phyloP scores from a whole-genome alignment of 345 rosid species.

The Pugionium dolabratum region DNA sequence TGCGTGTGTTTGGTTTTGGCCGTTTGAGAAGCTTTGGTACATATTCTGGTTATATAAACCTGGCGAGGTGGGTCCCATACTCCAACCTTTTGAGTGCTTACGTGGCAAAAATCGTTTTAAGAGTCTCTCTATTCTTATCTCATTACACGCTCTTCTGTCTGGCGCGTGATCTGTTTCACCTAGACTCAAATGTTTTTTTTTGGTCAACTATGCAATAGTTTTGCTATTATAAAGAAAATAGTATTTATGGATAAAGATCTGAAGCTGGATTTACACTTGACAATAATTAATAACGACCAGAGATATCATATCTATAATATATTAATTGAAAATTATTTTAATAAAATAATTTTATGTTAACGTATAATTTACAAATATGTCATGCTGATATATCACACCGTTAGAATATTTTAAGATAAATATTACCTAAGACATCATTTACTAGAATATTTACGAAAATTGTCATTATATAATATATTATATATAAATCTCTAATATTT shows the following conservation, averaged over 20 bases:
- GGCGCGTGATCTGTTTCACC: slow-evolving; percentile 13
- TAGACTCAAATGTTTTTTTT: too few species aligned
- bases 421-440: too few species aligned
- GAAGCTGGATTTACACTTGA: slow-evolving; percentile 5
- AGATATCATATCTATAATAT: too few species aligned
- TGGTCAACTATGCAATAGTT: neutral
- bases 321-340: too few species aligned
- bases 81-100: slow-evolving; percentile 15
- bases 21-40: slow-evolving; percentile 12
- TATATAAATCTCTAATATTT: too few species aligned
- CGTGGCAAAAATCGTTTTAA: slow-evolving; percentile 10
- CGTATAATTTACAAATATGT: too few species aligned
- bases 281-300: neutral
- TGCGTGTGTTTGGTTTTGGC: neutral
- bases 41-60: slow-evolving; percentile 17
- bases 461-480: too few species aligned
- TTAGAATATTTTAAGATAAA: too few species aligned
- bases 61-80: slow-evolving; percentile 16
- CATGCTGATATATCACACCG: too few species aligned
- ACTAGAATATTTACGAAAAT: too few species aligned
- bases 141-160: slow-evolving; percentile 6
- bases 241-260: slow-evolving; percentile 11
- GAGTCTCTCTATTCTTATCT: slow-evolving; percentile 25
- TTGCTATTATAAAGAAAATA: neutral
- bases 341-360: too few species aligned